Base-by-base conservation (phyloP, 2,329 filamentous ascomycete species). In the Colletotrichum magnum region DNA sequence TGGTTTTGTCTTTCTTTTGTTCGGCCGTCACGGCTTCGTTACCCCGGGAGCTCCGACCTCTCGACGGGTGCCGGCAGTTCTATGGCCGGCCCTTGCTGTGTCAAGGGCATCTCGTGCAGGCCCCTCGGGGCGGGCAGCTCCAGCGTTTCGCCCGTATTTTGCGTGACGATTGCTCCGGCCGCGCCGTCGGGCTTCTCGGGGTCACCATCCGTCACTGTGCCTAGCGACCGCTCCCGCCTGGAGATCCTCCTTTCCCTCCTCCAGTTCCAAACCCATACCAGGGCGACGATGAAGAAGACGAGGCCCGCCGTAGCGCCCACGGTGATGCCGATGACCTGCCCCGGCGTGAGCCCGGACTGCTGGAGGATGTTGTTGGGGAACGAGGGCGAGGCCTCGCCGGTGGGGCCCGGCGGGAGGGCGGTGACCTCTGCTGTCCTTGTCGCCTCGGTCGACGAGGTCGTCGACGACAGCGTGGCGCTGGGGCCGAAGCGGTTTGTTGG, bases 211-310 rank as follows among this genome's bases (percentile, higher is more conserved):
- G 45, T 43, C 15, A 53, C 62, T 10, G 67, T 69, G 13, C 51
- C 67, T 50, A 67, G 56, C 24, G 67, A 52, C 18, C 50, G 50
- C 6, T 67, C 56, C 15, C 56, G 67, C 10, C 32, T 64, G n/a
- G 56, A 45, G 6, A 58, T 50, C 36, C 51, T 18, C 26, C 67
- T 48, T 12, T 64, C 56, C 18, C 67, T 48, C 24, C 61, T 45
- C 45, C 67, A 58, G 26, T 69, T 69, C 67, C 67, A 69, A n/a
- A 69, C 48, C 67, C 67, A 69, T 28, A 65, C 67, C 10, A 69
- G 36, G 12, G 62, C 62, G 43, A 69, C 67, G 57, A 69, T 58
- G 45, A 69, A 58, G 51, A 67, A 61, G 62, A 69, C 67, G 32
- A 69, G 62, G 3, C 62, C 56, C 4, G 67, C 64, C 9, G 67